Evolutionary conservation across 805 yeast genomes (phyloP).

Genomic region (Pachysolen tannophilus): DNA sequence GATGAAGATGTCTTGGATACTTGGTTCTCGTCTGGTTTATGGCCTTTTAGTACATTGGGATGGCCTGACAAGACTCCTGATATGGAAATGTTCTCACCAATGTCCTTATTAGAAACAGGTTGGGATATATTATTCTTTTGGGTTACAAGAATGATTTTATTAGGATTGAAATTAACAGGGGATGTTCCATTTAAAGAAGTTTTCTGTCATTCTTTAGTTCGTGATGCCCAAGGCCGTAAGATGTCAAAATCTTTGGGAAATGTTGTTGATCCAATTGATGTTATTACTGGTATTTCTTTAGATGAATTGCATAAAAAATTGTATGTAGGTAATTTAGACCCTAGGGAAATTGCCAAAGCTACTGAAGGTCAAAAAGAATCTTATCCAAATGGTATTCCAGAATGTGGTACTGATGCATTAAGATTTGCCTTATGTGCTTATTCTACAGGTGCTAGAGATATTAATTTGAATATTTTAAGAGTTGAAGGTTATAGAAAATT

Average conservation of each 20-base stretch:
- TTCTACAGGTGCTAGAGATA: conserved; percentile 98
- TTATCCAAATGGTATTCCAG: conserved; percentile 96
- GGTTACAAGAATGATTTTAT: conserved; percentile 94
- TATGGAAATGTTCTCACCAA: conserved; percentile 73
- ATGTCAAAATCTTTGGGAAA: conserved; percentile 98
- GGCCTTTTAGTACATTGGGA: conserved; percentile 96
- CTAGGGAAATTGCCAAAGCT: conserved; percentile 82
- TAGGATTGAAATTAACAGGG: conserved; percentile 87
- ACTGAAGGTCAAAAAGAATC: conserved; percentile 79
- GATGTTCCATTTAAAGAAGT: conserved; percentile 91
- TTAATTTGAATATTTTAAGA: conserved; percentile 89
- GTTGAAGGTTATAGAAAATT: conserved; percentile 99
- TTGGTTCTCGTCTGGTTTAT: conserved; percentile 96
- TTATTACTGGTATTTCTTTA: conserved; percentile 79
- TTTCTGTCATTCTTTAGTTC: conserved; percentile 95
- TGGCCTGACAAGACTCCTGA: conserved; percentile 84
- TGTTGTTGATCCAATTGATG: conserved; percentile 93
- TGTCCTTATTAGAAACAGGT: conserved; percentile 94
- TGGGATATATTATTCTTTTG: conserved; percentile 99
- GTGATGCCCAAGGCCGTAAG: conserved; percentile 98
- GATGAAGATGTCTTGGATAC: conserved; percentile 98
- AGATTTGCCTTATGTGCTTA: conserved; percentile 98
- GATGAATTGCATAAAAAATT: conserved; percentile 75
- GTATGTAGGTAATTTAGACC: conserved; percentile 76
- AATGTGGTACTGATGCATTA: conserved; percentile 98